Evolutionary conservation across 768 basidiomycete genomes (phyloP), one percentile per base, ranked within the genome.

Genomic region (Termitomyces sp.): DNA sequence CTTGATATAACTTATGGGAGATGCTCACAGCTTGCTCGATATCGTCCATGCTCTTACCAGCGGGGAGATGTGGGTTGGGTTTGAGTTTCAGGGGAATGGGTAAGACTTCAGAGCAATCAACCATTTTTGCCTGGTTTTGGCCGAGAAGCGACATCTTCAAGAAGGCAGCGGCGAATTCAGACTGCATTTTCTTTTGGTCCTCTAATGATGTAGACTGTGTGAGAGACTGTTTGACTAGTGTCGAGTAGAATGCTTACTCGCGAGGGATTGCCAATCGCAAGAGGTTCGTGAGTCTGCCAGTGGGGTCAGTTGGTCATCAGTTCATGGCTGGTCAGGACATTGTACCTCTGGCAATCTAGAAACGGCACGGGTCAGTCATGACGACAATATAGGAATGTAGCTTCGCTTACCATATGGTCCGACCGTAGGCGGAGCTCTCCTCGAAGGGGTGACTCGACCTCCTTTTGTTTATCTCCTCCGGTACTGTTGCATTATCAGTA

Each of bases 321-420:
- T 38, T 27, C 5, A 12, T 19, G 10, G 37, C 25, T 3, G 17
- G 37, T 38, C 23, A 25, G 4, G 11, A 8, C 14, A 35, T 3
- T 10, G 44, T 40, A 51, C 50, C 50, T 51, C 50, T 40, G n/a
- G 50, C 50, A n/a, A 51, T 17, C 37, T 51, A 19, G 37, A 38
- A 10, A 27, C 11, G 11, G n/a, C 1, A 40, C 11, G 17, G 14
- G 7, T 51, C 17, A 51, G 23, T n/a, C 11, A 10, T 17, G 23
- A 3, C 6, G 9, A 12, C 3, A n/a, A 37, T 5, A 27, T 1
- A 5, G 3, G 25, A n/a, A n/a, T 27, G 17, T 12, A n/a, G 10
- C 4, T 27, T 16, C 4, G n/a, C 49, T 50, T 17, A 50, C 49
- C 37, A 38, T 23, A 10, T 38, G 25, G 17, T 50, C 37, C 4